Percentiles rank a stretch among this genome's conserved stretches.
These are phyloP conservation scores for Populus nigra DNA, from an alignment of 345 rosid genomes.

Conservation along the genomic window DNA sequence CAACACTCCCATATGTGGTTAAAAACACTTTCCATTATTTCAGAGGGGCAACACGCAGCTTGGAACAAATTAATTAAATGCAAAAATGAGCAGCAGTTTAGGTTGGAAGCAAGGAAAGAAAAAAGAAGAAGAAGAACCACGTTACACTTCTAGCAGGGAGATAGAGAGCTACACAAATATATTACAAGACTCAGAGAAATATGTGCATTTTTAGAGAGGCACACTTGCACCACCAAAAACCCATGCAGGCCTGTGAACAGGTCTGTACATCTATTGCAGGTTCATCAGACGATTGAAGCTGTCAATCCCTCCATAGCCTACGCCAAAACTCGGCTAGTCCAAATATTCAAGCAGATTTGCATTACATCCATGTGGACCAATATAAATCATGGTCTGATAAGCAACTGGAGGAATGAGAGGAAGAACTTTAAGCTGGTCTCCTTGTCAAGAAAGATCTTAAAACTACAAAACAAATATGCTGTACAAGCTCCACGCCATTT, in stretches of 20 bases:
- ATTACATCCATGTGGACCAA: background rate
- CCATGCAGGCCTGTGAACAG: constrained; percentile 3
- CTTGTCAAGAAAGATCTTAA: constrained; percentile 1
- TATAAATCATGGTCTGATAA: background rate
- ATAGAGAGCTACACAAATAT: background rate
- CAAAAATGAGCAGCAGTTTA: background rate
- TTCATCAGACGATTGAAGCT: constrained; percentile 1
- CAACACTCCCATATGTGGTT: background rate
- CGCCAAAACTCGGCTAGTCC: background rate
- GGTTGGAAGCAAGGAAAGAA: constrained; percentile 13
- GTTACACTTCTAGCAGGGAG: background rate
- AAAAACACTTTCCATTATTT: background rate
- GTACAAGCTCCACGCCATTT: constrained; percentile 27
- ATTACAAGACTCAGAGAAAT: constrained; percentile 18
- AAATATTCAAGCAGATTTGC: background rate
- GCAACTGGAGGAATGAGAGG: constrained; percentile 7
- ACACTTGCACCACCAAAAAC: constrained; percentile 5
- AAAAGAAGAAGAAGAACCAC: constrained; percentile 4
- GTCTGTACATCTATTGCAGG: background rate
- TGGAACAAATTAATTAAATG: constrained; percentile 30
- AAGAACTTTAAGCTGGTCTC: constrained; percentile 11
- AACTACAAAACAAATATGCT: constrained; percentile 11
- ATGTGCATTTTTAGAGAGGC: constrained; percentile 3
- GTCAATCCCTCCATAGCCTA: background rate
- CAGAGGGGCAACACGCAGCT: constrained; percentile 1